Base-by-base conservation (phyloP, 495 filamentous ascomycete genomes). In the Penicillium daleae region DNA sequence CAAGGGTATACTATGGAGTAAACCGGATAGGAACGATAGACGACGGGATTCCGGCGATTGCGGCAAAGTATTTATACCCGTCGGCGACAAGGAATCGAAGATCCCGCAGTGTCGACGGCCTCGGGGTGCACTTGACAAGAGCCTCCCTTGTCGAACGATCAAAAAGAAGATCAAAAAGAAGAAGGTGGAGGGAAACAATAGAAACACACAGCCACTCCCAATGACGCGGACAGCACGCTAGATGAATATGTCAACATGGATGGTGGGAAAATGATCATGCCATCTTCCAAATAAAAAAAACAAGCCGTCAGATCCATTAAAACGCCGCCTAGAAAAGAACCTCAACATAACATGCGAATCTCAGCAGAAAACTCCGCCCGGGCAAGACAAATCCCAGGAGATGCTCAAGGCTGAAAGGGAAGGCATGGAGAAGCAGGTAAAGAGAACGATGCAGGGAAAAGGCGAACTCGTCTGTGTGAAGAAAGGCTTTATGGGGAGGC, bases 401-500 rank as follows among this genome's bases (percentile, higher is more conserved):
- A 76, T 78, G 73, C 75, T 75, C 71, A 65, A 56, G 66, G 70
- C 68, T 67, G 71, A 77, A 72, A 68, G 62, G 62, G 72, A 62
- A 69, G 68, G 67, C 57, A 77, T 73, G 64, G 63, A 73, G 63
- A 63, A 68, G 66, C 57, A 66, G 62, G 61, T 26, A 61, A 58
- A 39, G 60, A 66, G 72, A 71, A 67, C 68, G 69, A 72, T 74
- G 75, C 67, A 50, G 73, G 67, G 66, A 60, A 70, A 73, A 59
- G 63, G 71, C 65, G 56, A 57, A 69, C 63, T 52, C 56, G 39
- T n/a, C n/a, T 12, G 17, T 9, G n/a, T 57, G 48, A 15, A 33
- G 42, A 37, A 21, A 33, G 42, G 37, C 51, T 70, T 67, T 79
- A 85, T 73, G 89, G 87, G 51, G 87, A 89, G 60, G 91, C 86